Evolutionary conservation across 2,329 filamentous ascomycete genomes (phyloP).

Genomic region (Ophiostoma fasciatum): DNA sequence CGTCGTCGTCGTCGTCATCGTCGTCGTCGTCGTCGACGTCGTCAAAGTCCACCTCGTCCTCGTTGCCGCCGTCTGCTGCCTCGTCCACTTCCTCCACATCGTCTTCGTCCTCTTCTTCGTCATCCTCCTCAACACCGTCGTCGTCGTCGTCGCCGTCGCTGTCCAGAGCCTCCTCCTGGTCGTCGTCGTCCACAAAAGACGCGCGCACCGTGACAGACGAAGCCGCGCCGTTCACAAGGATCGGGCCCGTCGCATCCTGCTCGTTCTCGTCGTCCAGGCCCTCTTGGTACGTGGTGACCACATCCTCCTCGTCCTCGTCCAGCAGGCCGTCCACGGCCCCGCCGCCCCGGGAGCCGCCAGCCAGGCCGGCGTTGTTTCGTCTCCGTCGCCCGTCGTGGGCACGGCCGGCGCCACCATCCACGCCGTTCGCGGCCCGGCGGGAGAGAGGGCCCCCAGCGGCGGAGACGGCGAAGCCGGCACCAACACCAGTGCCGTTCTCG

Average conservation of each 20-base stretch:
- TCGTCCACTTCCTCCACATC: conserved; percentile 39
- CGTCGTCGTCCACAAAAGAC: conserved; percentile 9
- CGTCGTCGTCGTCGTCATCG: conserved; percentile 19
- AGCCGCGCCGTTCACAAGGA: conserved; percentile 21
- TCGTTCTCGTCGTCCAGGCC: conserved; percentile 46
- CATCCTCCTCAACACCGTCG: conserved; percentile 47
- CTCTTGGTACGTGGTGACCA: conserved; percentile 74
- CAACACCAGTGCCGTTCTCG: conserved; percentile 2
- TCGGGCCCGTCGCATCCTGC: conserved; percentile 16
- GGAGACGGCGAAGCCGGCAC: conserved; percentile 32
- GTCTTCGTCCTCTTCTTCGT: conserved; percentile 76
- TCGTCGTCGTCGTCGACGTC: conserved; percentile 22
- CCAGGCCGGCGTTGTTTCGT: neutral
- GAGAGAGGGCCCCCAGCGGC: conserved; percentile 41
- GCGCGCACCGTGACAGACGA: conserved; percentile 10
- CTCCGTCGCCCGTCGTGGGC: neutral
- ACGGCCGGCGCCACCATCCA: neutral
- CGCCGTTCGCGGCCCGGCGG: conserved; percentile 21
- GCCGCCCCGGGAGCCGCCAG: neutral
- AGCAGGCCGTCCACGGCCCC: too few species aligned
- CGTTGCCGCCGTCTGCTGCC: conserved; percentile 10
- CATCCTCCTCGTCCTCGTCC: conserved; percentile 41
- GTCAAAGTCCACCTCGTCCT: conserved; percentile 20
- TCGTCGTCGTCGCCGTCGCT: conserved; percentile 53
- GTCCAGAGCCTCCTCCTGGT: conserved; percentile 49